A percentile compares a stretch with the other conserved stretches of the same genome.
These are phyloP conservation scores for Aspergillus sp. DNA, from an alignment of 2,329 filamentous ascomycete species.

Conservation along the genomic window DNA sequence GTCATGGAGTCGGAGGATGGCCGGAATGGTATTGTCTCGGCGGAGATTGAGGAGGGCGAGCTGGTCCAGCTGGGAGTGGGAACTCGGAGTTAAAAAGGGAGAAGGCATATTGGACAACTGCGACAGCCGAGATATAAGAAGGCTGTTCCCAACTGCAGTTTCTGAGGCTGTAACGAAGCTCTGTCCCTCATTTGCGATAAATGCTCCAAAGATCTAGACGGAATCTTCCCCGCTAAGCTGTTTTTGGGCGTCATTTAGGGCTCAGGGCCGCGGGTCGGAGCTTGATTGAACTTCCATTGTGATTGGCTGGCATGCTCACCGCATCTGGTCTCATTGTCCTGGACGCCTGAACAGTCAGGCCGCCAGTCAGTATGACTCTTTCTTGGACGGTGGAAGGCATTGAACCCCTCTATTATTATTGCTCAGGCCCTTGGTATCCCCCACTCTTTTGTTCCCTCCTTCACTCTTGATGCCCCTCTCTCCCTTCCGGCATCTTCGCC, in stretches of 20 bases:
- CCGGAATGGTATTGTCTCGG: constrained; percentile 78
- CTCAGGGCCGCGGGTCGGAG: constrained; percentile 12
- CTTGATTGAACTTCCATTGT: not conserved
- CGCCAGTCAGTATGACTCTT: not conserved
- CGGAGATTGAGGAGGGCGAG: constrained; percentile 86
- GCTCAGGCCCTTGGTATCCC: constrained; percentile 6
- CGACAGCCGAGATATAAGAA: not conserved
- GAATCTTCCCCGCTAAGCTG: constrained; percentile 10
- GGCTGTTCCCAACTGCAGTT: not conserved
- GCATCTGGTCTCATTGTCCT: not conserved
- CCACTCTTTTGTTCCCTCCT: constrained; percentile 17
- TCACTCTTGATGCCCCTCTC: constrained; percentile 26
- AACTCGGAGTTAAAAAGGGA: constrained; percentile 74
- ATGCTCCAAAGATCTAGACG: constrained; percentile 9
- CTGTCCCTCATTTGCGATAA: constrained; percentile 13
- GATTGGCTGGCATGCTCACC: constrained; percentile 8
- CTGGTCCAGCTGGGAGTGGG: constrained; percentile 60
- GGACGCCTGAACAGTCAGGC: constrained; percentile 8
- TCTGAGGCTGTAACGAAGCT: constrained; percentile 5
- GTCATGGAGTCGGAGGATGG: constrained; percentile 64
- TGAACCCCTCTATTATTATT: constrained; percentile 13
- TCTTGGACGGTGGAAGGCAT: not conserved
- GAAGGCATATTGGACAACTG: constrained; percentile 50
- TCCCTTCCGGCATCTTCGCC: constrained; percentile 13
- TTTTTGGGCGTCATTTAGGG: not conserved